Base-by-base conservation (phyloP, 208 protist species). In the Crithidia sp. region DNA sequence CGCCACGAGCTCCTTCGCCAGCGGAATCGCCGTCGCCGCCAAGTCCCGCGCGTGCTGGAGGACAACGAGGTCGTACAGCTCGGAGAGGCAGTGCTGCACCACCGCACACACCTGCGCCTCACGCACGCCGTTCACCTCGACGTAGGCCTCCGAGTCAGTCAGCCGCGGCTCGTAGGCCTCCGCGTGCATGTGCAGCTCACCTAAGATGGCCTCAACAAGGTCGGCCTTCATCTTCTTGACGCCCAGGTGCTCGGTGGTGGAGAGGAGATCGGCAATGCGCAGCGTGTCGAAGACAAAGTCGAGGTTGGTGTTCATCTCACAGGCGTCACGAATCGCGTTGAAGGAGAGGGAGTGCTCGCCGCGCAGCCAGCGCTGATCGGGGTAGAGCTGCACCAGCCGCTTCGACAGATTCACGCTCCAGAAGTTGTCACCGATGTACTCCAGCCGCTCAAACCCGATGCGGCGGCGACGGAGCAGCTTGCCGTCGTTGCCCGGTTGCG, bases 401-500 rank as follows among this genome's bases (percentile, higher is more conserved):
- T 77, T 79, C 10, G 86, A 84, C 12, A 95, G 67, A 61, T 89
- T 61, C 44, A 78, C 72, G 19, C 90, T 83, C 92, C 92, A 95
- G 39, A 77, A 79, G 70, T 75, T 89, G 75, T 97, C 92, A 0
- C 92, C 92, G 71, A 97, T 87, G 82, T 94, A 97, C 76, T 97
- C 90, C 39, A 92, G 49, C 28, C 92, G 77, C 37, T 97, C 90
- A 77, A 92, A 94, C 12, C 83, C 88, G 16, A 95, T 60, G 49
- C 90, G 85, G 16, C 88, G 92, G 14, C 87, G 83, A 57, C 86
- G 86, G 50, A 59, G 7, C 66, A 17, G 1, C 56, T 37, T 16
- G 37, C 2, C 13, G 36, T 43, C n/a, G 19, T 7, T 0, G 37
- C 17, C 7, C 67, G 66, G 36, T 55, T 68, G 45, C 9, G 45